Evolutionary conservation across 306 rosid species (phyloP).

Genomic region (Prunus campanulata): DNA sequence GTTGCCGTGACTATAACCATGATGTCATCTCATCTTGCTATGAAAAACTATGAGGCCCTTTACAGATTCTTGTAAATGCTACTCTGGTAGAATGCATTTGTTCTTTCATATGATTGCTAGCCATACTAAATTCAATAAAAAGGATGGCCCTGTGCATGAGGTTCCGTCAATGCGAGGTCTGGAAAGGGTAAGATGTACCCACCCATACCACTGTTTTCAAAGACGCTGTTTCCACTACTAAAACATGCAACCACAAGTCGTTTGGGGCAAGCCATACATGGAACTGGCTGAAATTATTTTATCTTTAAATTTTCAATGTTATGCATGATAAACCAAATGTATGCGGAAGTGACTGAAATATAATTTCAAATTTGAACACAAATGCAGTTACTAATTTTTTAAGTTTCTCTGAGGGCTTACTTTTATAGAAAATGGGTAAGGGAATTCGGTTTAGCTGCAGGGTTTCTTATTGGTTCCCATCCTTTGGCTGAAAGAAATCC

Average conservation of each 20-base stretch:
- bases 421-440: background rate
- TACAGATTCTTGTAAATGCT: conserved; percentile 10
- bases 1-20: background rate
- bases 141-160: background rate
- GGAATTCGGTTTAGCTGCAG: background rate
- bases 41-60: background rate
- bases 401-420: background rate
- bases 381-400: background rate
- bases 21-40: background rate
- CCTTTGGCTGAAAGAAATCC: background rate
- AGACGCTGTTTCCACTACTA: background rate
- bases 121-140: background rate
- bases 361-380: background rate
- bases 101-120: conserved; percentile 8
- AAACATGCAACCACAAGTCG: background rate
- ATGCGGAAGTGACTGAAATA: background rate
- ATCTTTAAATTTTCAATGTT: background rate
- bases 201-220: background rate
- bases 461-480: background rate
- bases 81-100: conserved; percentile 11
- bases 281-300: background rate
- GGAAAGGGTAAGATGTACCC: background rate
- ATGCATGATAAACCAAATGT: background rate
- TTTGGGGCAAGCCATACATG: background rate
- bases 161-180: background rate